Base-by-base conservation (phyloP, 768 basidiomycete species). In the Lactarius sanguifluus region DNA sequence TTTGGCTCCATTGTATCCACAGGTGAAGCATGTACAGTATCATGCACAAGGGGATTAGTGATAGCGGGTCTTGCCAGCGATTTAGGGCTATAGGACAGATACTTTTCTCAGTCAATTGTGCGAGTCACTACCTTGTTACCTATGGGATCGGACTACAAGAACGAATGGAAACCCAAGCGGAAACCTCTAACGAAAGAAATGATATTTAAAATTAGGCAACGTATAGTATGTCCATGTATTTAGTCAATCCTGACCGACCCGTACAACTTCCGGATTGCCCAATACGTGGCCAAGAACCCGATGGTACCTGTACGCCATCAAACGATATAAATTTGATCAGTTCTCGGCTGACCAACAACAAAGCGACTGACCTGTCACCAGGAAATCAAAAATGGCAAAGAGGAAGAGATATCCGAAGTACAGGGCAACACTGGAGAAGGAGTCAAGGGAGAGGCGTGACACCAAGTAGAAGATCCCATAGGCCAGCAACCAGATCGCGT, bases 401-500 rank as follows among this genome's bases (percentile, higher is more conserved):
- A 97, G 81, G 73, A 91, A 81, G 65, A 98, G 81, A 77, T 98
- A 98, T 34, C 96, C 95, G 36, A 98, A 82, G 79, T 95, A 98
- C 28, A 98, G 82, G 34, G 89, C 81, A 40, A 90, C 83, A 72
- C 91, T 92, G 4, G 93, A 83, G 30, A 32, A 32, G 10, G 92
- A 91, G 74, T 88, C 88, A 59, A 98, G 83, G 28, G 87, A 91
- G n/a, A 98, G 83, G 25, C 92, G 86, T 1, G 93, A 89, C 28
- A 82, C 85, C 91, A 90, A 94, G 74, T 93, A 94, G 78, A 93
- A 93, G 10, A 94, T 72, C 2, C 94, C 95, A 73, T 96, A 98
- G 13, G 84, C 83, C 60, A 96, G 77, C 32, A 98, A 79, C 96
- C 96, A 98, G 76, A 96, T 86, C 4, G 94, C 90, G 67, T 90